Evolutionary conservation across 495 filamentous ascomycete genomes (phyloP), one percentile per base, ranked within the genome.

Genomic region (Cercophora samala): DNA sequence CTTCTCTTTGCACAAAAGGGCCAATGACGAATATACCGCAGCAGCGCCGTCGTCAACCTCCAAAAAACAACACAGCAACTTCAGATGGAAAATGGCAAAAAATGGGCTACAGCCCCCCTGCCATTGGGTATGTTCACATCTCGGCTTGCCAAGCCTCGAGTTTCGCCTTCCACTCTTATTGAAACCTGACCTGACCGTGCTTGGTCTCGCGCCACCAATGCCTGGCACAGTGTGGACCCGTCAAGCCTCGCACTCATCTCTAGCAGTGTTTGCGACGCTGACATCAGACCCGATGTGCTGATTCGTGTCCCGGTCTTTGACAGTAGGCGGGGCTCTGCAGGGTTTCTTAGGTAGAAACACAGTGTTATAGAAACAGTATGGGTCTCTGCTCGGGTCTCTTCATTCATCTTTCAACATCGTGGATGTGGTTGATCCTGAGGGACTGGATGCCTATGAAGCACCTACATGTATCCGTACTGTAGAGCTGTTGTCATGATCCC

Each of bases 161-260:
- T 62, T 62, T 62, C 60, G 60, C 60, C 60, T 42, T 62, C 60
- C 18, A 18, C 60, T 21, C 29, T 22, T 18, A 23, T 62, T 62
- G 60, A 62, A 62, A 62, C 60, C 29, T 42, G n/a, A 29, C 29
- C 24, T 29, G 18, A 25, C 18, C 60, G 5, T 37, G 60, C 25
- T 25, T 25, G 29, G 19, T 62, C 22, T 46, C 32, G 60, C 32
- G 60, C 19, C 60, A 29, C 60, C 29, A 23, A 62, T 13, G 26
- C 26, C 60, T 18, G 18, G 21, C 21, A 62, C 60, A 62, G 60
- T 62, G 60, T 42, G 32, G n/a, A 46, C 60, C n/a, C 0, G 15
- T 5, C 26, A 22, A 42, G 17, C 3, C n/a, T 21, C 53, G n/a
- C 53, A 19, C n/a, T 56, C 13, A 4, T 13, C 53, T 56, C n/a